Evolutionary conservation across 371 early-diverging fungal species (phyloP).

Genomic region (Mucor velutinosus): DNA sequence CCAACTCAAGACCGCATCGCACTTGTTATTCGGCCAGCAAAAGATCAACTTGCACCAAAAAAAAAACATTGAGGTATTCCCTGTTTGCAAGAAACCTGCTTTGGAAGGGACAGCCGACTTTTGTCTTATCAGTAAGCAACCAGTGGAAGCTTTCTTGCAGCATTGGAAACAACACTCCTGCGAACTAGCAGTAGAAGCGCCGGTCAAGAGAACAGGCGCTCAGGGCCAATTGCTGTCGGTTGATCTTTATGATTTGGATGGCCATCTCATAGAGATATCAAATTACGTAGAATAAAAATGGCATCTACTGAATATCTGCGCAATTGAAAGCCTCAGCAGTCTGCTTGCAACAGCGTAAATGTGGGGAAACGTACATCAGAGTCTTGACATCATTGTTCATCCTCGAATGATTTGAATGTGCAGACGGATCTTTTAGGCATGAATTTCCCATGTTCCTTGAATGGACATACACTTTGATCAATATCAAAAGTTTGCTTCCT

Average conservation of each 20-base stretch:
- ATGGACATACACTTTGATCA: neutral
- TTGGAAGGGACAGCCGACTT: slow-evolving; percentile 20
- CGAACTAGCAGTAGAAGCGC: neutral
- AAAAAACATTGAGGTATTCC: slow-evolving; percentile 6
- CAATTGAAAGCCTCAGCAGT: neutral
- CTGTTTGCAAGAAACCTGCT: slow-evolving; percentile 13
- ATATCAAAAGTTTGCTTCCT: neutral
- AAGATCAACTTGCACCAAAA: slow-evolving; percentile 26
- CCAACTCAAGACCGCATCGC: slow-evolving; percentile 11
- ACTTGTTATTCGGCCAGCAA: slow-evolving; percentile 16
- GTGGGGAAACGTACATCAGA: too few relatives aligned
- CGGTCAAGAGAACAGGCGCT: slow-evolving; percentile 17
- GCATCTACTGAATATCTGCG: too few relatives aligned
- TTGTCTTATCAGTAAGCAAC: slow-evolving; percentile 20
- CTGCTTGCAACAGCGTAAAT: neutral
- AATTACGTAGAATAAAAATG: neutral
- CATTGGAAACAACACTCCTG: slow-evolving; percentile 22
- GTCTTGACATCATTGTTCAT: neutral
- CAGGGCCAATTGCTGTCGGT: slow-evolving; percentile 5
- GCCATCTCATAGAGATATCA: slow-evolving; percentile 18
- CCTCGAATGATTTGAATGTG: neutral
- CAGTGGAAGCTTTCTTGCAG: slow-evolving; percentile 5
- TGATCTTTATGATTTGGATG: slow-evolving; percentile 22
- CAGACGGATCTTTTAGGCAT: neutral
- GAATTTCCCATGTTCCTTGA: neutral